Percentiles rank a stretch among this genome's conserved stretches.
Conservation (phyloP, 2,329 filamentous ascomycete species). For the Fusarium transvaalense region DNA sequence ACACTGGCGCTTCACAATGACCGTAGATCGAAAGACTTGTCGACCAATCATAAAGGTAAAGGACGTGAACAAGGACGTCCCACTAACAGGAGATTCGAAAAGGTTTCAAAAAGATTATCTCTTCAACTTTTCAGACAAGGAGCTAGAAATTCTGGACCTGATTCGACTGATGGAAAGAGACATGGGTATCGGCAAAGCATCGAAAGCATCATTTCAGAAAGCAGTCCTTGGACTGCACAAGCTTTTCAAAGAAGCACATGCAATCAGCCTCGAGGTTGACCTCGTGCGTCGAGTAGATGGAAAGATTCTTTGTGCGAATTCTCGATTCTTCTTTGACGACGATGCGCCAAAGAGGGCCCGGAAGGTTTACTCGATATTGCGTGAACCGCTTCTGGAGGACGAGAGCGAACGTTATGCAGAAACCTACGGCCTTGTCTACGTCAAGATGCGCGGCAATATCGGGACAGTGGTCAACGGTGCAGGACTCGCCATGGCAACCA, state of each 20-base stretch:
- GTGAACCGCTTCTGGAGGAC: conserved; percentile 53
- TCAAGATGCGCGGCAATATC: conserved; percentile 72
- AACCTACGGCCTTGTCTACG: conserved; percentile 81
- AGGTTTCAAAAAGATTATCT: conserved; percentile 33
- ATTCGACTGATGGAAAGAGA: conserved; percentile 33
- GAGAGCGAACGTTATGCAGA: conserved; percentile 55
- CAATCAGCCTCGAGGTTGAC: conserved; percentile 59
- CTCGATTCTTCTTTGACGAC: conserved; percentile 63
- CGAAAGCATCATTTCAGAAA: conserved; percentile 34
- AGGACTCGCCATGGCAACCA: conserved; percentile 90
- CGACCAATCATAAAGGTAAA: conserved; percentile 55
- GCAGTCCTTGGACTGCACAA: conserved; percentile 45
- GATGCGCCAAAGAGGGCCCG: conserved; percentile 58
- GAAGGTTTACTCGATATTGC: conserved; percentile 53
- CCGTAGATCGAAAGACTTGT: conserved; percentile 58
- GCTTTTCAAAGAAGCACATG: conserved; percentile 62
- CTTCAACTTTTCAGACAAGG: conserved; percentile 41
- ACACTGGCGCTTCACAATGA: conserved; percentile 58
- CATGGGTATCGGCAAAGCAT: conserved; percentile 24
- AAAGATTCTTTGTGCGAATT: conserved; percentile 51
- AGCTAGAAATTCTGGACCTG: neutral
- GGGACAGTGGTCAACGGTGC: conserved; percentile 91
- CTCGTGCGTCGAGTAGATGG: conserved; percentile 51
- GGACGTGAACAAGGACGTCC: conserved; percentile 17
- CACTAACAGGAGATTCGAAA: conserved; percentile 37